A percentile compares a stretch with the other conserved stretches of the same genome.
phyloP scores from a whole-genome alignment of 2,329 filamentous ascomycete genomes.

The Cytospora piceicola region DNA sequence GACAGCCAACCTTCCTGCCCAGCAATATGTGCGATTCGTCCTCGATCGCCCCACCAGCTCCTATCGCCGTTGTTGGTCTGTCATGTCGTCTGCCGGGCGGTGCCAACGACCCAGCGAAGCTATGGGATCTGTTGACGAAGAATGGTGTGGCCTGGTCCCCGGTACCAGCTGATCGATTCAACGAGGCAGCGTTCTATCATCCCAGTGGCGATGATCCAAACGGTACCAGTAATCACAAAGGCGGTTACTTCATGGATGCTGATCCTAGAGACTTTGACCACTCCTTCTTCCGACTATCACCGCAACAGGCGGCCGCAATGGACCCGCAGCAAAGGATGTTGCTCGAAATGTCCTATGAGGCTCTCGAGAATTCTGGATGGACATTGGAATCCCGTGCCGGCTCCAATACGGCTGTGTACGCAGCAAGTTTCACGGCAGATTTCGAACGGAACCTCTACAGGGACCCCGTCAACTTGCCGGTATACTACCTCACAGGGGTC shows the following conservation, averaged over 20 bases:
- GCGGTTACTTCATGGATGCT: slow-evolving; percentile 5
- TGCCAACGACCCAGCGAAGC: not conserved
- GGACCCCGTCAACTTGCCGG: slow-evolving; percentile 32
- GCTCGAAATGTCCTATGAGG: slow-evolving; percentile 66
- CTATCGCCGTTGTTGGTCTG: slow-evolving; percentile 10
- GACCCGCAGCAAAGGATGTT: slow-evolving; percentile 69
- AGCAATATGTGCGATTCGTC: not conserved
- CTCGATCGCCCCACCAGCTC: not conserved
- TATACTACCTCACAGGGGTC: slow-evolving; percentile 40
- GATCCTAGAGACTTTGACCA: slow-evolving; percentile 8
- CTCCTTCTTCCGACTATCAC: slow-evolving; percentile 70
- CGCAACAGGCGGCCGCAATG: slow-evolving; percentile 66
- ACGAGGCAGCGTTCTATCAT: slow-evolving; percentile 10
- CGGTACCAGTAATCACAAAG: not conserved
- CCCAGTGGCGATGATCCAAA: not conserved
- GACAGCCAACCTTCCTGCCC: not conserved
- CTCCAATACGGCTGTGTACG: slow-evolving; percentile 36
- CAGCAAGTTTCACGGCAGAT: slow-evolving; percentile 34
- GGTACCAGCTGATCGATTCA: slow-evolving; percentile 4
- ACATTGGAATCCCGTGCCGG: slow-evolving; percentile 33
- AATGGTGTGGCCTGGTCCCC: not conserved
- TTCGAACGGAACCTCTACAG: slow-evolving; percentile 28
- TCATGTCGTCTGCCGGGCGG: slow-evolving; percentile 13
- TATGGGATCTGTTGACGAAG: not conserved
- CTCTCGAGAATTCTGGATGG: slow-evolving; percentile 55